A percentile compares a stretch with the other conserved stretches of the same genome.
phyloP scores from a whole-genome alignment of 1,139 yeast genomes.

The Maudiozyma humilis region DNA sequence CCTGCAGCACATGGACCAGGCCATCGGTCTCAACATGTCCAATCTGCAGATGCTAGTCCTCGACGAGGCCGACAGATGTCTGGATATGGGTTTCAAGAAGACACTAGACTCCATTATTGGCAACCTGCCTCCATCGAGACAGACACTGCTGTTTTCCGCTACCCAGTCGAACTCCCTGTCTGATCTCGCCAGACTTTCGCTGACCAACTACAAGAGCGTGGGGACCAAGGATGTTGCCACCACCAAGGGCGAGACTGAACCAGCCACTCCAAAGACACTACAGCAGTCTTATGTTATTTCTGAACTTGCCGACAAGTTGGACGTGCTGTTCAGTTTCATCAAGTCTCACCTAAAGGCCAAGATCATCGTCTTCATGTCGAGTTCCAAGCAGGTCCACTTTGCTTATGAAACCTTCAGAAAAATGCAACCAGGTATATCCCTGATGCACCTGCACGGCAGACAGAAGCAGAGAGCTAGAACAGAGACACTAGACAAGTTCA shows the following conservation, averaged over 20 bases:
- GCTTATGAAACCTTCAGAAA: constrained; percentile 87
- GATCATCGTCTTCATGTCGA: constrained; percentile 79
- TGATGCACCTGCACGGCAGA: constrained; percentile 87
- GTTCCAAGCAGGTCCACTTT: constrained; percentile 91
- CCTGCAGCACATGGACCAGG: constrained; percentile 90
- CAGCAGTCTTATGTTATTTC: constrained; percentile 75
- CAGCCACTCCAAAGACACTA: constrained; percentile 71
- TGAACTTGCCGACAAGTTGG: constrained; percentile 72
- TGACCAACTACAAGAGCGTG: constrained; percentile 68
- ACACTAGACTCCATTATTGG: constrained; percentile 79
- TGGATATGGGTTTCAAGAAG: constrained; percentile 93
- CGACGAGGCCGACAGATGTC: constrained; percentile 93
- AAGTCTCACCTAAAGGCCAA: constrained; percentile 81
- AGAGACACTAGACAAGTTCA: constrained; percentile 79
- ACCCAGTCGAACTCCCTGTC: constrained; percentile 84
- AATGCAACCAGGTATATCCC: constrained; percentile 90
- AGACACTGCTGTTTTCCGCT: constrained; percentile 83
- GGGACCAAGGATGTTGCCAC: constrained; percentile 39
- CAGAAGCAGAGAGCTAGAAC: constrained; percentile 90
- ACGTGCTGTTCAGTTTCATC: constrained; percentile 80
- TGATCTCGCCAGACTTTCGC: constrained; percentile 81
- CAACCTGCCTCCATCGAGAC: constrained; percentile 78
- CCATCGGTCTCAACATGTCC: constrained; percentile 73
- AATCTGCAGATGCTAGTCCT: constrained; percentile 76
- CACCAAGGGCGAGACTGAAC: constrained; percentile 32